Evolutionary conservation across 2,329 filamentous ascomycete genomes (phyloP).

Genomic region (Hypomyces perniciosus): DNA sequence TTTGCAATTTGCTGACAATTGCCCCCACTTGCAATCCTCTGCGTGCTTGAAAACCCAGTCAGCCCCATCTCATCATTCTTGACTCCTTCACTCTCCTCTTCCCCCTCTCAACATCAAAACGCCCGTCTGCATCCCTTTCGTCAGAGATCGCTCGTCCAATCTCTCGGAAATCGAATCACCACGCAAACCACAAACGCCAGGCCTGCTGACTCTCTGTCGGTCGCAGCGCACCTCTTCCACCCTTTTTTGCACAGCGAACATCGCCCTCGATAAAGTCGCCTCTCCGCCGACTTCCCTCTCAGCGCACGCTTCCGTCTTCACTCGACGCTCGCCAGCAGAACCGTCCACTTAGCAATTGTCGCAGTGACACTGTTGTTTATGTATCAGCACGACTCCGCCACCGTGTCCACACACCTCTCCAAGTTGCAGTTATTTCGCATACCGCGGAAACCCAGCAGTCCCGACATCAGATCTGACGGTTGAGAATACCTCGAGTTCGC

Average conservation of each 20-base stretch:
- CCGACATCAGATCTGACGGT: conserved; percentile 86
- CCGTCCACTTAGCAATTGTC: conserved; percentile 27
- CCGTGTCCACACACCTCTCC: conserved; percentile 92
- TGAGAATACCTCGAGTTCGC: conserved; percentile 47
- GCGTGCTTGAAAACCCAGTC: conserved; percentile 11
- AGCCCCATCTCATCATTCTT: neutral
- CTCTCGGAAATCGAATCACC: conserved; percentile 16
- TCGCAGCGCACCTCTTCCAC: conserved; percentile 15
- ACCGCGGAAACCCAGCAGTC: conserved; percentile 89
- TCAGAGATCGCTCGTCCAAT: conserved; percentile 10
- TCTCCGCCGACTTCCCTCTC: neutral
- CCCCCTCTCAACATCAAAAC: conserved; percentile 5
- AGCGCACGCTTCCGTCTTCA: neutral
- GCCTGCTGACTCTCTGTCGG: conserved; percentile 13
- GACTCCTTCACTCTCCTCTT: conserved; percentile 4
- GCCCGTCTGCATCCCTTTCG: conserved; percentile 2
- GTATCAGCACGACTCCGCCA: conserved; percentile 91
- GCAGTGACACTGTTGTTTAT: conserved; percentile 65
- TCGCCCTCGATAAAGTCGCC: neutral
- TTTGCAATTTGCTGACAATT: conserved; percentile 9
- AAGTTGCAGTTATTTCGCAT: conserved; percentile 97
- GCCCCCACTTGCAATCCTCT: conserved; percentile 11
- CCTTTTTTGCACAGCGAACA: neutral
- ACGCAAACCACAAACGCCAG: neutral
- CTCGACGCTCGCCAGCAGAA: conserved; percentile 6